These are phyloP conservation scores for Microthlaspi erraticum DNA, from an alignment of 345 rosid genomes.

Conservation along the genomic window DNA sequence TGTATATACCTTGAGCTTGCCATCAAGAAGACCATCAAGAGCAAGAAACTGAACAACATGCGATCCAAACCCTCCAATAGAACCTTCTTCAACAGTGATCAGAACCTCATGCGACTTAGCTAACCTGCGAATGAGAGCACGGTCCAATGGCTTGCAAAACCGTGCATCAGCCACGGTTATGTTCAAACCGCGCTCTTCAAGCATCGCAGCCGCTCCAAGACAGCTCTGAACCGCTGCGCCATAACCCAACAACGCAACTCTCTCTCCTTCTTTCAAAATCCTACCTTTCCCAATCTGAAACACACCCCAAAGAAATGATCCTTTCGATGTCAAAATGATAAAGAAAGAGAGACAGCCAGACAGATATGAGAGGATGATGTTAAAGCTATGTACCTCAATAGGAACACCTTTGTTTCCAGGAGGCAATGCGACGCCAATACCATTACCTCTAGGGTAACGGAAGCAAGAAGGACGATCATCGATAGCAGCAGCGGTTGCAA, in stretches of 20 bases:
- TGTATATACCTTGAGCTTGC: slow-evolving; percentile 68
- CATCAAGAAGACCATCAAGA: slow-evolving; percentile 88
- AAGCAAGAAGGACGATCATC: slow-evolving; percentile 96
- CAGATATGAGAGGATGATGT: not conserved
- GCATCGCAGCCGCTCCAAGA: slow-evolving; percentile 68
- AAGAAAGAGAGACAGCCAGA: not conserved
- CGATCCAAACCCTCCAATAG: slow-evolving; percentile 95
- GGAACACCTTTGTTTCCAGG: slow-evolving; percentile 86
- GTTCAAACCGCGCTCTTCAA: slow-evolving; percentile 56
- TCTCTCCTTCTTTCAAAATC: slow-evolving; percentile 79
- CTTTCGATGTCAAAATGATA: not conserved
- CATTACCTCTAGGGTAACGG: slow-evolving; percentile 96
- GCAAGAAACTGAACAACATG: slow-evolving; percentile 96
- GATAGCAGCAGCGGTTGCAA: slow-evolving; percentile 91
- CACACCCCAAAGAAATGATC: not conserved
- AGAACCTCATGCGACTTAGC: slow-evolving; percentile 83
- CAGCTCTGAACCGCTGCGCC: slow-evolving; percentile 92
- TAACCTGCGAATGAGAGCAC: slow-evolving; percentile 71
- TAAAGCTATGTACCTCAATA: slow-evolving; percentile 58
- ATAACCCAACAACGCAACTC: slow-evolving; percentile 87
- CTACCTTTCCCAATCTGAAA: slow-evolving; percentile 89
- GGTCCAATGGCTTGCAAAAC: slow-evolving; percentile 91
- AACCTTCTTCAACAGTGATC: slow-evolving; percentile 96
- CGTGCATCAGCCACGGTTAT: slow-evolving; percentile 90
- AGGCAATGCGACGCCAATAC: slow-evolving; percentile 76